Conservation (phyloP, 73 alveolate species). For the Paraurostyla sp. region DNA sequence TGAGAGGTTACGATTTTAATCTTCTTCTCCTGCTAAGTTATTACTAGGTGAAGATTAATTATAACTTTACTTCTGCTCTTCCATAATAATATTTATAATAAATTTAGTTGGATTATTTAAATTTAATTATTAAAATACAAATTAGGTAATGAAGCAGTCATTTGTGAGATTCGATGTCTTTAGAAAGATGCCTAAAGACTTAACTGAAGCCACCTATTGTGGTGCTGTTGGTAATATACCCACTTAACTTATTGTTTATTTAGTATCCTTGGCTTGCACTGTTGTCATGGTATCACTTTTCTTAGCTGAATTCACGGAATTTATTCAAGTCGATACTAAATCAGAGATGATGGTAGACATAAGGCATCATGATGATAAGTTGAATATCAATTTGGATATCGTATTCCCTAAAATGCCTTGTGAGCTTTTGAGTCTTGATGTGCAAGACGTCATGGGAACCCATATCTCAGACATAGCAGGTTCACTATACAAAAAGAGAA, state of each 20-base stretch:
- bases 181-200: slow-evolving; percentile 89
- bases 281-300: slow-evolving; percentile 87
- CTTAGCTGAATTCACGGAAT: slow-evolving; percentile 89
- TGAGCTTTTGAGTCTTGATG: slow-evolving; percentile 95
- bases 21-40: too few species aligned
- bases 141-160: slow-evolving; percentile 46
- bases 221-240: slow-evolving; percentile 85
- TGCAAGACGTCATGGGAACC: slow-evolving; percentile 98
- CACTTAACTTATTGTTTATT: neutral
- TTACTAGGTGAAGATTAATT: too few species aligned
- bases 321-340: slow-evolving; percentile 77
- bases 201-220: slow-evolving; percentile 94
- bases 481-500: slow-evolving; percentile 80
- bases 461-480: slow-evolving; percentile 91
- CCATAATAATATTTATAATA: too few species aligned
- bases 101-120: too few species aligned
- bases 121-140: too few species aligned
- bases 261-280: slow-evolving; percentile 91
- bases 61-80: too few species aligned
- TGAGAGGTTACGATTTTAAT: too few species aligned
- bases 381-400: slow-evolving; percentile 93
- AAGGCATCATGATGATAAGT: slow-evolving; percentile 87
- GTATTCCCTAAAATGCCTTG: slow-evolving; percentile 96
- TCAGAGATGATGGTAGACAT: slow-evolving; percentile 91
- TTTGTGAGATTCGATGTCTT: slow-evolving; percentile 71